These are phyloP conservation scores for Papiliotrema laurentii DNA, from an alignment of 1,284 basidiomycete species.

Conservation along the genomic window DNA sequence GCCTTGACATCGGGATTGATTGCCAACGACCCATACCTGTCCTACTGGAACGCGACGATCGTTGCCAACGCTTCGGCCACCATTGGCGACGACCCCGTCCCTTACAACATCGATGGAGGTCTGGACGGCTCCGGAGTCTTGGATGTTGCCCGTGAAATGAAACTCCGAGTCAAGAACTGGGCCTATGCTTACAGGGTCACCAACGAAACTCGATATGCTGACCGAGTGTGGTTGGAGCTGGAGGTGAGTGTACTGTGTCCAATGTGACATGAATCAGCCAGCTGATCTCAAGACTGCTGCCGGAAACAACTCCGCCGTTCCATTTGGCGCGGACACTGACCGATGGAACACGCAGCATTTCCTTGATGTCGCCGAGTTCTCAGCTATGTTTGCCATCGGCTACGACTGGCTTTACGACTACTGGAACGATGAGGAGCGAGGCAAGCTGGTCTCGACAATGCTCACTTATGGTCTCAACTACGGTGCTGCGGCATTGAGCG, in stretches of 20 bases:
- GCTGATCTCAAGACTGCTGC: conserved; percentile 29
- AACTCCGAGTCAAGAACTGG: conserved; percentile 87
- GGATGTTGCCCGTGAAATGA: conserved; percentile 84
- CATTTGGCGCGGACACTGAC: conserved; percentile 58
- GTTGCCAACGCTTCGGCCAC: conserved; percentile 82
- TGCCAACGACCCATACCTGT: conserved; percentile 75
- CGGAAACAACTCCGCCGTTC: conserved; percentile 46
- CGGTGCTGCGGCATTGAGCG: conserved; percentile 57
- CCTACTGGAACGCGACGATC: conserved; percentile 85
- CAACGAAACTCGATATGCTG: conserved; percentile 76
- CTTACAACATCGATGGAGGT: conserved; percentile 72
- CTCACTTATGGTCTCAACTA: conserved; percentile 70
- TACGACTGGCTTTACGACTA: conserved; percentile 92
- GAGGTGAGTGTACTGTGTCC: conserved; percentile 45
- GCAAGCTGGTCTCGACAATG: conserved; percentile 67
- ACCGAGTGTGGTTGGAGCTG: conserved; percentile 78
- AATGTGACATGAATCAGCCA: neutral
- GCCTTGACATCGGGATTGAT: conserved; percentile 79
- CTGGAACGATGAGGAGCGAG: conserved; percentile 71
- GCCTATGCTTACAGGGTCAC: conserved; percentile 87
- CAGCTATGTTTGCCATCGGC: conserved; percentile 78
- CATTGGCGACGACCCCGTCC: conserved; percentile 58
- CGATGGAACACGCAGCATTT: conserved; percentile 85
- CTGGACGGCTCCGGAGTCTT: conserved; percentile 74
- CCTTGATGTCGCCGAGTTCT: conserved; percentile 89